Evolutionary conservation across 1,284 basidiomycete species (phyloP).

Genomic region (Jaminaea rosea): DNA sequence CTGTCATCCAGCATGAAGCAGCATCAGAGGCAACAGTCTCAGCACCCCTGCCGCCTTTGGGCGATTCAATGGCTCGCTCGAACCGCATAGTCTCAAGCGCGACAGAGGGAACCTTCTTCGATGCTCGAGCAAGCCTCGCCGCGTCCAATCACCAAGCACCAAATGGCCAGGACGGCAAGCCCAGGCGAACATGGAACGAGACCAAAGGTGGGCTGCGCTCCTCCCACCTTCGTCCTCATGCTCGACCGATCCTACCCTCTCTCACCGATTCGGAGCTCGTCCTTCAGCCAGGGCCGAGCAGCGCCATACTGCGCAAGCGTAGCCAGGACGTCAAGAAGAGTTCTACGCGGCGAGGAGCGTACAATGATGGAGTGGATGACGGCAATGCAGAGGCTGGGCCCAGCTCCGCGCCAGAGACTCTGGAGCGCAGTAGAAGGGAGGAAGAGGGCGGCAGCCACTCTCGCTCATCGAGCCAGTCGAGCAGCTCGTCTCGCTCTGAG

Average conservation of each 20-base stretch:
- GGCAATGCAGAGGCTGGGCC: neutral
- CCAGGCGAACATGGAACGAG: neutral
- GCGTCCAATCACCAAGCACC: neutral
- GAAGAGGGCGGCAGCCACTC: neutral
- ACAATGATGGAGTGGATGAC: no score
- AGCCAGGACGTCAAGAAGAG: neutral
- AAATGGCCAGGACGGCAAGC: neutral
- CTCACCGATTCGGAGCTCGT: neutral
- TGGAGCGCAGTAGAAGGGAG: neutral
- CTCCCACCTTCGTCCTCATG: neutral
- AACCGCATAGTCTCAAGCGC: neutral
- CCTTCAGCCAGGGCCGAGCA: neutral
- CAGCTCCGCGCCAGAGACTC: neutral
- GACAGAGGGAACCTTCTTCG: neutral
- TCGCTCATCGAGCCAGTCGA: neutral
- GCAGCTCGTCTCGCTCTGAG: neutral
- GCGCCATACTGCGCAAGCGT: neutral
- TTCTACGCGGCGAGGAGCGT: no score
- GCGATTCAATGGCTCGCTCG: neutral
- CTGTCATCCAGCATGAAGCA: constrained; percentile 1
- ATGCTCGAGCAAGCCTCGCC: neutral
- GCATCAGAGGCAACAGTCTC: neutral
- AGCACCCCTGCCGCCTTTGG: no score
- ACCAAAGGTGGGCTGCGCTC: neutral
- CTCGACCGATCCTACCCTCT: neutral